phyloP scores from a whole-genome alignment of 352 stramenopile species.

The Pythium brachiatum region DNA sequence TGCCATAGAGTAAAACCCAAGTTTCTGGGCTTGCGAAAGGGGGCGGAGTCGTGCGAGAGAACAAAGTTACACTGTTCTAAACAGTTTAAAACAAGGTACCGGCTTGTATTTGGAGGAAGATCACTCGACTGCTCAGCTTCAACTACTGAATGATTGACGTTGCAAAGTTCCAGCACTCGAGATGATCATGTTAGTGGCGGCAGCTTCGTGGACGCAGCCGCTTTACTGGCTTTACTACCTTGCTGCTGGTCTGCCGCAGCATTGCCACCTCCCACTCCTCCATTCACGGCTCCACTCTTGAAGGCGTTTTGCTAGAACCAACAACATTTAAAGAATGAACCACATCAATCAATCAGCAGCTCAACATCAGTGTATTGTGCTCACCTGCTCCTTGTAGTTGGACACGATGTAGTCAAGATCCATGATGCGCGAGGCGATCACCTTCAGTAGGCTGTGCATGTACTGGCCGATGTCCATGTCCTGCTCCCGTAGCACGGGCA shows the following conservation, averaged over 20 bases:
- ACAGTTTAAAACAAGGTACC: background rate
- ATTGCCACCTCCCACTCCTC: background rate
- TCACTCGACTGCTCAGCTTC: slow-evolving; percentile 1
- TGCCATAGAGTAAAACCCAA: background rate
- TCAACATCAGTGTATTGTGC: background rate
- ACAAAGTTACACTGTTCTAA: too few relatives aligned
- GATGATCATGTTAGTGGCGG: slow-evolving; percentile 19
- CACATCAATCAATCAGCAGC: background rate
- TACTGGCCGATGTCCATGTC: slow-evolving; percentile 74
- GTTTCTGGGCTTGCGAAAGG: background rate
- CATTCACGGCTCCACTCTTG: background rate
- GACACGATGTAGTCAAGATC: slow-evolving; percentile 86
- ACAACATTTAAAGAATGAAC: too few relatives aligned
- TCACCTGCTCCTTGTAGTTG: slow-evolving; percentile 64
- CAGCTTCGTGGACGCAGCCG: slow-evolving; percentile 16
- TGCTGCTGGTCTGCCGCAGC: slow-evolving; percentile 2
- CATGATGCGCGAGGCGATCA: slow-evolving; percentile 76
- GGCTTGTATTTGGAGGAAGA: background rate
- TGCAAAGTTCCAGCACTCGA: background rate
- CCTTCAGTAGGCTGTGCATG: slow-evolving; percentile 72
- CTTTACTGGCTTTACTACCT: slow-evolving; percentile 4
- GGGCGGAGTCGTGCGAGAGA: background rate
- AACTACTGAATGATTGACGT: slow-evolving; percentile 9
- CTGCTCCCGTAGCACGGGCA: slow-evolving; percentile 68
- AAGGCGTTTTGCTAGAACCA: background rate